Evolutionary conservation across 257 asterid species (phyloP).

Genomic region (Plantago elongata): DNA sequence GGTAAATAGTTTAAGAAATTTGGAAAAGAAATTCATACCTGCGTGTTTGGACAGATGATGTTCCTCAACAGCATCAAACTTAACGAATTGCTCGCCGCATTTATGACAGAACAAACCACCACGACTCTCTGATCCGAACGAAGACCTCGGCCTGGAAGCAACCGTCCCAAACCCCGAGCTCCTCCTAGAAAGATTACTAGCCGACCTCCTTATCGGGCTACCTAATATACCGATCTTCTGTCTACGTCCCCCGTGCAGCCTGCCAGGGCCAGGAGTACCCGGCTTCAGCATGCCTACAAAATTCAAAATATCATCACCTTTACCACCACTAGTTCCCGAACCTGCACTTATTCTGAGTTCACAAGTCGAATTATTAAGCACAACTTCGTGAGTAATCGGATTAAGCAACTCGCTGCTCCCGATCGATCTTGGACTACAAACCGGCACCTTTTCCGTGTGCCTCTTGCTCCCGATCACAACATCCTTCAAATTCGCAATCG

Average conservation of each 20-base stretch:
- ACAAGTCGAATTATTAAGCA: slow-evolving; percentile 59
- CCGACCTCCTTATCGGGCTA: slow-evolving; percentile 55
- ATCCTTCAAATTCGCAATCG: slow-evolving; percentile 81
- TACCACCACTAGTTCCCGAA: slow-evolving; percentile 14
- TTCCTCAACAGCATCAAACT: slow-evolving; percentile 71
- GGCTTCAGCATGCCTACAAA: slow-evolving; percentile 57
- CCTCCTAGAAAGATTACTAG: slow-evolving; percentile 51
- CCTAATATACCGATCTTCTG: slow-evolving; percentile 33
- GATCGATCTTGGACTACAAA: slow-evolving; percentile 84
- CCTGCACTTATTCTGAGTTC: slow-evolving; percentile 60
- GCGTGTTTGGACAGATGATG: slow-evolving; percentile 92
- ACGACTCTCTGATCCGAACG: slow-evolving; percentile 40
- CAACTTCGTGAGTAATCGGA: slow-evolving; percentile 76
- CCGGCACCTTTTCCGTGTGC: slow-evolving; percentile 59
- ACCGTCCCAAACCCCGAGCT: slow-evolving; percentile 43
- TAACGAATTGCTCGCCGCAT: slow-evolving; percentile 65
- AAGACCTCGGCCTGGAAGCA: slow-evolving; percentile 35
- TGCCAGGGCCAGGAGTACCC: slow-evolving; percentile 68
- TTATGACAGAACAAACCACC: slow-evolving; percentile 63
- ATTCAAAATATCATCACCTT: slow-evolving; percentile 28
- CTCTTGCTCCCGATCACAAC: slow-evolving; percentile 91
- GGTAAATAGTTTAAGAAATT: background rate
- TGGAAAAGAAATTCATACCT: slow-evolving; percentile 30
- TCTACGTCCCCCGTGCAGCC: slow-evolving; percentile 26
- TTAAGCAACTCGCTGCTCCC: slow-evolving; percentile 78